Evolutionary conservation across 306 rosid genomes (phyloP).

Genomic region (Phaseolus lunatus): DNA sequence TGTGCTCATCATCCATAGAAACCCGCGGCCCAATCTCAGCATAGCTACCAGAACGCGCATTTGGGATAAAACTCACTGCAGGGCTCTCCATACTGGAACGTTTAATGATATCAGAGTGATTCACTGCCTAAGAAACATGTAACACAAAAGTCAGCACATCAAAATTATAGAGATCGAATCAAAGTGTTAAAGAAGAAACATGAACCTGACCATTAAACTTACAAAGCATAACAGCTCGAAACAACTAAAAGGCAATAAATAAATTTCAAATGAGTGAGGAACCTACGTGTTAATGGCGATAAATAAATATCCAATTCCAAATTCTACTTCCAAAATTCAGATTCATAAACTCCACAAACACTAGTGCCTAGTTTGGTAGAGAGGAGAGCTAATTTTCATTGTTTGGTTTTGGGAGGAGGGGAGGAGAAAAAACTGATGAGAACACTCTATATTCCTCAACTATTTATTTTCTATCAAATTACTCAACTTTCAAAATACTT

Average conservation of each 20-base stretch:
- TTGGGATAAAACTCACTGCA: slow-evolving; percentile 61
- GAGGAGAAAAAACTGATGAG: too few species aligned
- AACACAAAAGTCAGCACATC: slow-evolving; percentile 6
- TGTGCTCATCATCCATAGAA: slow-evolving; percentile 94
- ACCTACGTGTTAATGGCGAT: slow-evolving; percentile 8
- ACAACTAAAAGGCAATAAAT: not conserved
- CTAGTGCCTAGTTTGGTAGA: not conserved
- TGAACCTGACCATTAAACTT: slow-evolving; percentile 12
- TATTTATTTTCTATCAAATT: too few species aligned
- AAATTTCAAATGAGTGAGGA: not conserved
- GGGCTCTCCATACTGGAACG: slow-evolving; percentile 59
- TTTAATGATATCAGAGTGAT: slow-evolving; percentile 59
- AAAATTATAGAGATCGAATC: slow-evolving; percentile 13
- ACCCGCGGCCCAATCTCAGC: slow-evolving; percentile 72
- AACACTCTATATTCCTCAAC: too few species aligned
- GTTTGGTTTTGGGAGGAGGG: too few species aligned
- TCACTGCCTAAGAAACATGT: slow-evolving; percentile 57
- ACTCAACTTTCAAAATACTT: too few species aligned
- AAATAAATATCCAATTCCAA: slow-evolving; percentile 23
- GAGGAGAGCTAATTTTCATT: too few species aligned
- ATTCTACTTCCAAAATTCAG: slow-evolving; percentile 34
- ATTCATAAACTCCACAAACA: slow-evolving; percentile 20
- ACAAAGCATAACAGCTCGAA: not conserved
- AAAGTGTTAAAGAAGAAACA: not conserved
- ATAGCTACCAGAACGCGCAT: slow-evolving; percentile 78